These are phyloP conservation scores for Tulasnella sp. DNA, from an alignment of 768 basidiomycete genomes.

Conservation along the genomic window DNA sequence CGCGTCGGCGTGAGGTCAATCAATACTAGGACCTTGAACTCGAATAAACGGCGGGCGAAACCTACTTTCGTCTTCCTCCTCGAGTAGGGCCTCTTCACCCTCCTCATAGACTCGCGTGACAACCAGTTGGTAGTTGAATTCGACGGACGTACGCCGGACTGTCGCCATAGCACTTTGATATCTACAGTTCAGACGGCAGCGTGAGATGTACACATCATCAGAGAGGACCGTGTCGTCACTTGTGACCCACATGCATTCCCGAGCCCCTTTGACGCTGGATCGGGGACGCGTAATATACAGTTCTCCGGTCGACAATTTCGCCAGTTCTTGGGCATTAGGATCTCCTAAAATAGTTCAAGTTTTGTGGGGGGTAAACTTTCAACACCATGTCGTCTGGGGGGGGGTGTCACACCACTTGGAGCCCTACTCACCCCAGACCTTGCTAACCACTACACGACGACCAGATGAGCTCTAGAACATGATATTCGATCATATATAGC, in stretches of 20 bases:
- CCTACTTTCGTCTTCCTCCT: constrained; percentile 75
- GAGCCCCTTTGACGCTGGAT: constrained; percentile 72
- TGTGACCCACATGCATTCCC: constrained; percentile 92
- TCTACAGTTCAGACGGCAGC: constrained; percentile 41
- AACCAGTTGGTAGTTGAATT: constrained; percentile 77
- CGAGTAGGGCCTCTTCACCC: constrained; percentile 89
- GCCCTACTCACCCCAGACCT: constrained; percentile 82
- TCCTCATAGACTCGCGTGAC: constrained; percentile 97
- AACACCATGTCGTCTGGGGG: neutral
- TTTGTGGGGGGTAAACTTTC: neutral
- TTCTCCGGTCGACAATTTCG: constrained; percentile 88
- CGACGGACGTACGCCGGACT: constrained; percentile 70
- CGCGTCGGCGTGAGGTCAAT: neutral
- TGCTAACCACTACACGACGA: constrained; percentile 63
- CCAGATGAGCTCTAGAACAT: constrained; percentile 31
- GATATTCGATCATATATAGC: constrained; percentile 15
- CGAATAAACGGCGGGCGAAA: constrained; percentile 42
- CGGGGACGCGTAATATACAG: constrained; percentile 88
- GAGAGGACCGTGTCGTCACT: neutral
- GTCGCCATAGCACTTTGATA: constrained; percentile 95
- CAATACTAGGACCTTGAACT: constrained; percentile 32
- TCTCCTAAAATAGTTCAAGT: constrained; percentile 56
- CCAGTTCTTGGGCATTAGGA: constrained; percentile 90
- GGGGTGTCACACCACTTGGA: neutral
- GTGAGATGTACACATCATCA: neutral